Conservation (phyloP, 441 rosid species). For the Breynia disticha region DNA sequence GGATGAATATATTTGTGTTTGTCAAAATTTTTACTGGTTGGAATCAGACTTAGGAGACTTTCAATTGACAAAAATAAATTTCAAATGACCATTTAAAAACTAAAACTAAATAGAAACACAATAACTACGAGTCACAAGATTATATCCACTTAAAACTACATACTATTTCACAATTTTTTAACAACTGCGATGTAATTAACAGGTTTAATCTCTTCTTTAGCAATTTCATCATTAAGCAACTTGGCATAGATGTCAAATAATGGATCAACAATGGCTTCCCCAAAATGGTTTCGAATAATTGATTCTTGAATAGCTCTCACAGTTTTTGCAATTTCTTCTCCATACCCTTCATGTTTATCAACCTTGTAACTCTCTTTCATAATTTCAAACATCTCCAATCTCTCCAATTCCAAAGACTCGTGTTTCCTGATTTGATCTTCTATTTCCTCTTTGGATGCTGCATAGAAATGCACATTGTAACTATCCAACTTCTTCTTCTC, state of each 20-base stretch:
- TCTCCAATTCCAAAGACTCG: constrained; percentile 44
- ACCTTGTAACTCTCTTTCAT: constrained; percentile 17
- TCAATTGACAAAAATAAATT: too few species aligned
- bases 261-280: constrained; percentile 45
- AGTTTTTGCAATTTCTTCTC: constrained; percentile 46
- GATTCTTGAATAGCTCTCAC: constrained; percentile 84
- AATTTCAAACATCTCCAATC: constrained; percentile 41
- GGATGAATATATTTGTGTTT: too few species aligned
- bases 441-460: constrained; percentile 56
- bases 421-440: constrained; percentile 45
- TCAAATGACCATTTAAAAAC: too few species aligned
- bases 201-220: constrained; percentile 46
- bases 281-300: constrained; percentile 57
- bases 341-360: constrained; percentile 29
- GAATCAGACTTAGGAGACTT: too few species aligned
- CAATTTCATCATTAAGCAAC: constrained; percentile 49
- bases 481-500: constrained; percentile 59
- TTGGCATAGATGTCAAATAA: constrained; percentile 47
- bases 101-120: not conserved
- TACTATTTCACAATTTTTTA: constrained; percentile 35
- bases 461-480: constrained; percentile 63
- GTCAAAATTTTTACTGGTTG: too few species aligned
- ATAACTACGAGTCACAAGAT: not conserved
- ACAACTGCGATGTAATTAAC: constrained; percentile 53
- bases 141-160: too few species aligned